Base-by-base conservation (phyloP, 805 yeast genomes). In the Pichia ethanolica region DNA sequence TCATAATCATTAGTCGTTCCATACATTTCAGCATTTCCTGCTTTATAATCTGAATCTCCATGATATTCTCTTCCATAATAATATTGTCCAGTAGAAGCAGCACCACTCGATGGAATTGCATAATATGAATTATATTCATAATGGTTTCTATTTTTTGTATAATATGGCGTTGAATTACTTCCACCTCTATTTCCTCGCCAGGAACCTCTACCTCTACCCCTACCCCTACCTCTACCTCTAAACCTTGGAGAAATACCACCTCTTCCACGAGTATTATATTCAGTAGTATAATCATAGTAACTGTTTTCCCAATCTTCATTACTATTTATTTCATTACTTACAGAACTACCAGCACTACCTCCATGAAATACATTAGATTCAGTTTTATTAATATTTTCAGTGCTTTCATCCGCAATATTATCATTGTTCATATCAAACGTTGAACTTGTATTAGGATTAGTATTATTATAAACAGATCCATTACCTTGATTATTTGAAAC, bases 191-290 rank as follows among this genome's bases (percentile, higher is more conserved):
- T 42, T 32, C 45, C 38, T 34, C 45, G 11, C 35, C 44, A 13
- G 26, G 35, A 9, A 33, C 35, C 44, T 25, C 20, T 20, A 20
- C 44, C 13, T n/a, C 25, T 33, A 5, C 44, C 44, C 1, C 44
- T 28, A 27, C 44, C 44, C 30, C 44, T 41, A 11, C 35, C 35
- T 32, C 38, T 42, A 14, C 45, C 38, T 43, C 45, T 43, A 33
- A 20, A 43, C 10, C 45, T 28, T 9, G 38, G 32, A 7, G 45
- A 42, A 7, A 25, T 13, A 14, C 37, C 45, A 34, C 45, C 28
- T 13, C 30, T 42, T 6, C 37, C 28, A 25, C 28, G 12, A 11
- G 40, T 34, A 28, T 11, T 13, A 13, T 33, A 34, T 7, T 33
- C 35, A 9, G 7, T 20, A 11, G 5, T 26, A 32, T 42, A 14